Conservation (phyloP, 169 alveolate genomes). For the Plasmodium gonderi region DNA sequence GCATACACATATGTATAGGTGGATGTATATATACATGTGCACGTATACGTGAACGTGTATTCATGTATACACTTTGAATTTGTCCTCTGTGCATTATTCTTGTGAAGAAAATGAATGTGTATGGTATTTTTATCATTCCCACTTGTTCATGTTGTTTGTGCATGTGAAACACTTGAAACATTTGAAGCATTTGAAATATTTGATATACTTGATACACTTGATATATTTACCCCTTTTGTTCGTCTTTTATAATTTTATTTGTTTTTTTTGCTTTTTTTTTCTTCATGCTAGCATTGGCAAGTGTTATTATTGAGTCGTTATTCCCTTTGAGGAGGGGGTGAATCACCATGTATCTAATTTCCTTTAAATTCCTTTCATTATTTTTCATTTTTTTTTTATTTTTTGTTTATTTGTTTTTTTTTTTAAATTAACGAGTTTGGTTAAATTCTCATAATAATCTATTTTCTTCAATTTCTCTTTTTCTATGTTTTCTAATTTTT, state of each 20-base stretch:
- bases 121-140: neutral
- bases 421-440: slow-evolving; percentile 50
- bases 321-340: neutral
- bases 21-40: neutral
- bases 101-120: neutral
- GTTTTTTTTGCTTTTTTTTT: neutral
- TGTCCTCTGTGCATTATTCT: neutral
- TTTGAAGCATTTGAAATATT: too few species aligned
- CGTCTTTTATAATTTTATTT: neutral
- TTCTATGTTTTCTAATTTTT: slow-evolving; percentile 45
- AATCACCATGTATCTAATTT: neutral
- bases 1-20: neutral
- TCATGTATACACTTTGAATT: neutral
- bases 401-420: slow-evolving; percentile 25
- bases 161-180: too few species aligned
- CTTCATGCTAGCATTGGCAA: neutral
- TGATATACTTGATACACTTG: neutral
- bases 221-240: neutral
- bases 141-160: neutral
- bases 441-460: slow-evolving; percentile 61
- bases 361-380: neutral
- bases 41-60: neutral
- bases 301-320: neutral
- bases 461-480: slow-evolving; percentile 46
- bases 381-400: slow-evolving; percentile 14